A percentile compares a stretch with the other conserved stretches of the same genome.
These are phyloP conservation scores for Solioccasus polychromus DNA, from an alignment of 768 basidiomycete species.

Conservation along the genomic window DNA sequence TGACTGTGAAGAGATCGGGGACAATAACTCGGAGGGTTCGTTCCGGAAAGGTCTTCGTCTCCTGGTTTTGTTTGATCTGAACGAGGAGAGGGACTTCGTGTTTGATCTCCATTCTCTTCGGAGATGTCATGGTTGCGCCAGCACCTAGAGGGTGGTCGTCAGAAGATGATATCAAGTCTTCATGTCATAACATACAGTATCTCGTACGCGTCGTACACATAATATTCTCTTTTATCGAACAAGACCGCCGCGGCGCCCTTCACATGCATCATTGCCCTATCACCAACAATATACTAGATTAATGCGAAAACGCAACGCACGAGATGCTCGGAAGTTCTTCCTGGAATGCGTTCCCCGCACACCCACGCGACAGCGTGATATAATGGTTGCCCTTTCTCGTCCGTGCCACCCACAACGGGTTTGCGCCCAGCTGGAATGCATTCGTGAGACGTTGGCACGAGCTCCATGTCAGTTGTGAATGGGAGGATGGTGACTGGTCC, in stretches of 20 bases:
- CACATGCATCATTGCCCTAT: no score
- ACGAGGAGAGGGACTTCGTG: background rate
- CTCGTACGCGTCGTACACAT: no score
- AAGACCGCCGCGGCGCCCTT: no score
- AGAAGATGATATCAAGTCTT: background rate
- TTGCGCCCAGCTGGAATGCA: background rate
- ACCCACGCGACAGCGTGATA: no score
- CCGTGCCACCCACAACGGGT: constrained; percentile 1
- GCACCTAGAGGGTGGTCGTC: no score
- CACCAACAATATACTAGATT: background rate
- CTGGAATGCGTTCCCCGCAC: no score
- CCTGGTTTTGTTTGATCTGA: background rate
- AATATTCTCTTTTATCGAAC: no score
- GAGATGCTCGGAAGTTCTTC: constrained; percentile 6
- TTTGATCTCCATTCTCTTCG: no score
- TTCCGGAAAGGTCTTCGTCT: background rate
- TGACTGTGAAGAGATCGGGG: background rate
- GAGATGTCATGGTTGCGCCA: no score
- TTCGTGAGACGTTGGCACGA: no score
- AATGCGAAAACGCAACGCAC: constrained; percentile 2
- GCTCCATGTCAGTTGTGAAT: constrained; percentile 7
- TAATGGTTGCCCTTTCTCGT: no score
- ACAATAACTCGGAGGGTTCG: no score
- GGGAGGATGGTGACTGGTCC: constrained; percentile 5
- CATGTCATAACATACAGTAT: background rate